A percentile compares a stretch with the other conserved stretches of the same genome.
Evolutionary conservation across 2,329 filamentous ascomycete genomes (phyloP).

Genomic region (Paraphaeosphaeria minitans): DNA sequence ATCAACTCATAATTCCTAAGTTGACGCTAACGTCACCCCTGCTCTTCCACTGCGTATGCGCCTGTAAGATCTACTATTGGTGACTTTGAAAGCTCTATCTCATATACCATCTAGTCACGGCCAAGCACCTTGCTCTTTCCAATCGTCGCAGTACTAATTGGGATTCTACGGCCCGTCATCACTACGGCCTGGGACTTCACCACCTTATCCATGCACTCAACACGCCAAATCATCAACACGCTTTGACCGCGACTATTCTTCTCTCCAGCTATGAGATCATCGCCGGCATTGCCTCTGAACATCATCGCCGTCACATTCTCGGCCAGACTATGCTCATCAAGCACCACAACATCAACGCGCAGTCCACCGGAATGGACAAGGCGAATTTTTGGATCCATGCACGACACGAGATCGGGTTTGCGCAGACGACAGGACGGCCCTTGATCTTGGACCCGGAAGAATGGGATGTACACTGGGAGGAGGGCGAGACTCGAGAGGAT

Average conservation of each 20-base stretch:
- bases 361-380: conserved; percentile 33
- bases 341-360: conserved; percentile 32
- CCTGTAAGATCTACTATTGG: conserved; percentile 13
- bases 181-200: conserved; percentile 39
- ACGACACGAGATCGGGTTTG: conserved; percentile 40
- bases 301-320: conserved; percentile 38
- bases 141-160: conserved; percentile 34
- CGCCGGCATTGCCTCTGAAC: conserved; percentile 31
- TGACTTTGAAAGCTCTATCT: background rate
- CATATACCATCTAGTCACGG: conserved; percentile 24
- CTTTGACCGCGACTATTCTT: conserved; percentile 41
- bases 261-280: conserved; percentile 43
- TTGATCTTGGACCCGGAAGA: conserved; percentile 36
- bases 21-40: conserved; percentile 37
- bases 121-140: conserved; percentile 39
- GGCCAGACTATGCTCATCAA: conserved; percentile 40
- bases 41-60: conserved; percentile 41
- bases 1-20: conserved; percentile 37
- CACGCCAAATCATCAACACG: conserved; percentile 32
- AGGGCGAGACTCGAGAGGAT: conserved; percentile 39
- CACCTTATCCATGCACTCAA: conserved; percentile 37
- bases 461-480: conserved; percentile 38
- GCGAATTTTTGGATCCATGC: conserved; percentile 46
- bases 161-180: conserved; percentile 33
- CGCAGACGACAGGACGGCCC: conserved; percentile 36